Evolutionary conservation across 139 green algal species (phyloP).

Genomic region (Chlamydomonas schloesseri): DNA sequence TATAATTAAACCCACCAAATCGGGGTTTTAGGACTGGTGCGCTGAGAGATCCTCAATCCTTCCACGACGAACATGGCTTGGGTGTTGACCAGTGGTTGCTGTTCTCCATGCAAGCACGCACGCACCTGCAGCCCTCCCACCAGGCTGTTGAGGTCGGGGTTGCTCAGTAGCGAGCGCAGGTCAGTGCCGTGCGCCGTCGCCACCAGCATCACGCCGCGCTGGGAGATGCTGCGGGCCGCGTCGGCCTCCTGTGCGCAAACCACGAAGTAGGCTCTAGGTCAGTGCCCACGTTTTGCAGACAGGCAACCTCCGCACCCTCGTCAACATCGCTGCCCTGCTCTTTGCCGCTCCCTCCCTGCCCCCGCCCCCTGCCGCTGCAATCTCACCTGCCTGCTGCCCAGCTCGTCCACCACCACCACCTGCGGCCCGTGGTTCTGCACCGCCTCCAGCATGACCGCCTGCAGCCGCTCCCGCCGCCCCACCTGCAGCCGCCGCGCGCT

Average conservation of each 20-base stretch:
- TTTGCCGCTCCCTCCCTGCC: too few relatives aligned
- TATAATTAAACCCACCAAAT: too few relatives aligned
- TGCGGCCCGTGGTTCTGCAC: slow-evolving; percentile 73
- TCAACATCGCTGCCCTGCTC: too few relatives aligned
- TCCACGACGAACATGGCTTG: too few relatives aligned
- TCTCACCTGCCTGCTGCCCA: slow-evolving; percentile 47
- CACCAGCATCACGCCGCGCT: slow-evolving; percentile 92
- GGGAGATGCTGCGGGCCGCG: slow-evolving; percentile 91
- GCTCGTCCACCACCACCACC: slow-evolving; percentile 68
- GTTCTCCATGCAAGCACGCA: too few relatives aligned
- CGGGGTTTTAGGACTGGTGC: too few relatives aligned
- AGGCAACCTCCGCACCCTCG: too few relatives aligned
- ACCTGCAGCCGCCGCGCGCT: slow-evolving; percentile 58
- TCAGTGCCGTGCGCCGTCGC: slow-evolving; percentile 88
- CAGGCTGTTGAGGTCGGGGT: slow-evolving; percentile 86
- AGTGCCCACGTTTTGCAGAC: too few relatives aligned
- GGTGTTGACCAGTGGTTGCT: too few relatives aligned
- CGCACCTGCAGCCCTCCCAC: slow-evolving; percentile 79
- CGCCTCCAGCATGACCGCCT: slow-evolving; percentile 57
- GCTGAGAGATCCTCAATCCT: too few relatives aligned
- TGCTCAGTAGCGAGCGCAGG: slow-evolving; percentile 60
- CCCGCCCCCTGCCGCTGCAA: too few relatives aligned
- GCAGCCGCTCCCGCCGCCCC: slow-evolving; percentile 33
- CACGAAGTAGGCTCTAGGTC: neutral
- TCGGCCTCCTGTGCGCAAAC: slow-evolving; percentile 61